phyloP scores from a whole-genome alignment of 257 asterid genomes.

The Solanum corneliomulleri region DNA sequence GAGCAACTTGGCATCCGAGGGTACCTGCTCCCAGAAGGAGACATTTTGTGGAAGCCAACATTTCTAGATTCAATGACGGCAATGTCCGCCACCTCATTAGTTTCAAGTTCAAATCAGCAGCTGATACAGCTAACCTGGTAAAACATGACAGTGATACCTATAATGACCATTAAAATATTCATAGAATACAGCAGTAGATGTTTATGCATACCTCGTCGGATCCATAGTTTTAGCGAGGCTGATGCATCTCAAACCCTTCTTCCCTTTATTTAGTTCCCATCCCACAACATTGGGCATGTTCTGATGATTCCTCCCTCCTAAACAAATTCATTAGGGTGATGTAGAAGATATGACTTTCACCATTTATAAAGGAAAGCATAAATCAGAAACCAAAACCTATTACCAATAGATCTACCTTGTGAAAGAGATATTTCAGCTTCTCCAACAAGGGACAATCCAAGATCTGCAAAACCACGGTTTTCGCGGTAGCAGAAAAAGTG shows the following conservation, averaged over 20 bases:
- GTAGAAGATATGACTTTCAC: neutral
- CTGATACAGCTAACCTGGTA: conserved; percentile 71
- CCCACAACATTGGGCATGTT: conserved; percentile 66
- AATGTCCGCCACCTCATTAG: conserved; percentile 96
- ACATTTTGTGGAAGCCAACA: conserved; percentile 58
- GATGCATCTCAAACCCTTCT: conserved; percentile 45
- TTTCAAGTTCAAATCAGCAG: conserved; percentile 96
- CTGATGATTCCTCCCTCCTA: conserved; percentile 41
- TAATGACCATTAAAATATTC: neutral
- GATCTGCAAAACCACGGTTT: conserved; percentile 82
- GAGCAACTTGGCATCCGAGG: conserved; percentile 97
- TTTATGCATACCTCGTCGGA: conserved; percentile 60
- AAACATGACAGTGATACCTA: conserved; percentile 2
- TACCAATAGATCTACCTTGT: conserved; percentile 43
- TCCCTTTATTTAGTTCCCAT: conserved; percentile 70
- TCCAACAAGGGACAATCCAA: conserved; percentile 70
- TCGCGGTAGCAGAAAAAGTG: conserved; percentile 80
- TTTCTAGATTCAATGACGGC: conserved; percentile 61
- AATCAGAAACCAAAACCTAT: neutral
- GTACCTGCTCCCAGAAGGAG: conserved; percentile 97
- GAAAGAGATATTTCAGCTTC: conserved; percentile 56
- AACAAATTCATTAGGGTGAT: neutral
- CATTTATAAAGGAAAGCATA: neutral
- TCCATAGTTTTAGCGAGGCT: conserved; percentile 89
- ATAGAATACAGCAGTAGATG: neutral